phyloP scores from a whole-genome alignment of 768 basidiomycete species.

The Rhodotorula paludigena region DNA sequence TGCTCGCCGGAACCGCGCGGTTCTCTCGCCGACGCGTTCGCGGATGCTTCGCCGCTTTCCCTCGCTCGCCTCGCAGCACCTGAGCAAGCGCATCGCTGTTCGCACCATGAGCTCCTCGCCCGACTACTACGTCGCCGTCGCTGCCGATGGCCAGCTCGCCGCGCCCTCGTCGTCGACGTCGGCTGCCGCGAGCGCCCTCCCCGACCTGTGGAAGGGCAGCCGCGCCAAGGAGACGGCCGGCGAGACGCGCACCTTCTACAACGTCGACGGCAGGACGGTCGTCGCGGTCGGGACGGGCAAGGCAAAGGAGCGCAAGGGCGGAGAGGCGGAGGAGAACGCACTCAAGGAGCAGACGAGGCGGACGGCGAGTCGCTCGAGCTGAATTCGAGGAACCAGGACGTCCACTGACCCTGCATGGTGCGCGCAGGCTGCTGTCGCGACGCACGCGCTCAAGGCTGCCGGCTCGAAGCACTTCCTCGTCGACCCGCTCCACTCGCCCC shows the following conservation, averaged over 20 bases:
- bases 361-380: not conserved
- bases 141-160: not conserved
- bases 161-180: constrained; percentile 2
- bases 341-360: constrained; percentile 25
- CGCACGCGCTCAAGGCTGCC: constrained; percentile 60
- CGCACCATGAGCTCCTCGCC: constrained; percentile 23
- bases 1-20: too few species aligned
- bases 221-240: constrained; percentile 42
- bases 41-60: constrained; percentile 2
- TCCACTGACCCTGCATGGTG: constrained; percentile 51
- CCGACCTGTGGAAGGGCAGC: constrained; percentile 33
- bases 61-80: not conserved
- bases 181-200: not conserved
- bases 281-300: constrained; percentile 28
- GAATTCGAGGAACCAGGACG: too few species aligned
- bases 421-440: constrained; percentile 63
- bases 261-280: constrained; percentile 45
- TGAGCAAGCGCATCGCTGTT: not conserved
- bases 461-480: constrained; percentile 60
- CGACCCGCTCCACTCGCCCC: constrained; percentile 52
- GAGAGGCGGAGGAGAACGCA: constrained; percentile 27
- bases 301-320: constrained; percentile 14
- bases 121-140: constrained; percentile 28
- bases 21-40: not conserved
- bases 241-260: constrained; percentile 44